Evolutionary conservation across 495 filamentous ascomycete species (phyloP).

Genomic region (Aspergillus steynii): DNA sequence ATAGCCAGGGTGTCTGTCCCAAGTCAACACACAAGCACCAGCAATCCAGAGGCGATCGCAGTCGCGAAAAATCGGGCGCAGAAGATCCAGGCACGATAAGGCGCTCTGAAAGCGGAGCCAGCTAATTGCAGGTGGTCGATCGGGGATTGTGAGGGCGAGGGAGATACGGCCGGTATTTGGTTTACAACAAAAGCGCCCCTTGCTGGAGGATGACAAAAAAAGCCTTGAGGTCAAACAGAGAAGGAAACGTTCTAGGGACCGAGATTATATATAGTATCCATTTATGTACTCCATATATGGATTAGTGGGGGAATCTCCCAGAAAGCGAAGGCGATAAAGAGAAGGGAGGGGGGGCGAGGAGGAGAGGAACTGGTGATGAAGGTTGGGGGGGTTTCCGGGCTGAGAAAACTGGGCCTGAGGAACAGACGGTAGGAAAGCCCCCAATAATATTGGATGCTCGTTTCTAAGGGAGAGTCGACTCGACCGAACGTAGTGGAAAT

Average conservation of each 20-base stretch:
- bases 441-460: constrained; percentile 18
- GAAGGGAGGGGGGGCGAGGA: constrained; percentile 1
- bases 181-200: background rate
- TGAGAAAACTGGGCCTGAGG: constrained; percentile 15
- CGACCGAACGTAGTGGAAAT: constrained; percentile 19
- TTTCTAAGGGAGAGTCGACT: background rate
- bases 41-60: background rate
- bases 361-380: constrained; percentile 20
- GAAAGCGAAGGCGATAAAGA: background rate
- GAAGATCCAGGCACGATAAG: background rate
- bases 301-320: background rate
- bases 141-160: background rate
- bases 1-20: background rate
- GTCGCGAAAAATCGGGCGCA: background rate
- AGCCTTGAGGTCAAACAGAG: background rate
- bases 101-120: background rate
- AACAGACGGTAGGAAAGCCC: constrained; percentile 16
- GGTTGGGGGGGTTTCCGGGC: constrained; percentile 16
- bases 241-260: background rate
- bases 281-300: constrained; percentile 1
- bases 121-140: background rate
- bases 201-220: background rate
- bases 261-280: constrained; percentile 1
- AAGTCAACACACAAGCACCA: background rate
- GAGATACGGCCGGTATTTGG: background rate